These are phyloP conservation scores for Farysia itapuensis DNA, from an alignment of 1,284 basidiomycete genomes.

Conservation along the genomic window DNA sequence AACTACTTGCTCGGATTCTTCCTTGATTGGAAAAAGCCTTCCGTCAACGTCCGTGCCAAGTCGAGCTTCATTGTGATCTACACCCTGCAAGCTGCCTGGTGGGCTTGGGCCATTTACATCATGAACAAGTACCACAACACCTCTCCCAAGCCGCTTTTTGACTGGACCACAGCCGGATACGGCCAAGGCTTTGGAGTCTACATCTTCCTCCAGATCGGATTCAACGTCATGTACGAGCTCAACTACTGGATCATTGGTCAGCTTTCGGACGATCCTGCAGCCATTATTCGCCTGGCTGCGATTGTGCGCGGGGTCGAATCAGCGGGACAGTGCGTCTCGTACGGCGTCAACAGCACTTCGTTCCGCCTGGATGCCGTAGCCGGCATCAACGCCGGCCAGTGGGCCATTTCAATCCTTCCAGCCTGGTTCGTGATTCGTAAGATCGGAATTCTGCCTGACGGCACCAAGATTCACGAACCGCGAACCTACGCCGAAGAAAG, in stretches of 20 bases:
- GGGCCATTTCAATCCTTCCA: conserved; percentile 34
- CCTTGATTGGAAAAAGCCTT: conserved; percentile 52
- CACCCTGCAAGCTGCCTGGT: conserved; percentile 42
- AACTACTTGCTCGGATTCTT: conserved; percentile 58
- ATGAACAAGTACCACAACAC: conserved; percentile 38
- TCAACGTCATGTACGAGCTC: conserved; percentile 48
- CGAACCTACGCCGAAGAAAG: conserved; percentile 37
- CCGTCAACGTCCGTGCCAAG: conserved; percentile 48
- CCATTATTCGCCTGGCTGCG: conserved; percentile 51
- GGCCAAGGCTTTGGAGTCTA: conserved; percentile 49
- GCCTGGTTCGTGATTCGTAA: conserved; percentile 53
- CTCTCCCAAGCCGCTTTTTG: conserved; percentile 29
- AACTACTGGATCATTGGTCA: conserved; percentile 53
- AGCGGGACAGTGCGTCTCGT: conserved; percentile 54
- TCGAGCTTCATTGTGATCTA: conserved; percentile 45
- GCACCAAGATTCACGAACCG: conserved; percentile 34
- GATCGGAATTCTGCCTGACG: conserved; percentile 41
- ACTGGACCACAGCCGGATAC: conserved; percentile 54
- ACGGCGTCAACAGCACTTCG: conserved; percentile 51
- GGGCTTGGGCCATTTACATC: conserved; percentile 59
- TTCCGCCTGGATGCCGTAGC: conserved; percentile 49
- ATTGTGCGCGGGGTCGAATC: conserved; percentile 54
- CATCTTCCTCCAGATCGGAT: conserved; percentile 52
- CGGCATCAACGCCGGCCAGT: conserved; percentile 53
- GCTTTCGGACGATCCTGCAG: conserved; percentile 32